Evolutionary conservation across 495 filamentous ascomycete species (phyloP).

Genomic region (Daldinia grandis): DNA sequence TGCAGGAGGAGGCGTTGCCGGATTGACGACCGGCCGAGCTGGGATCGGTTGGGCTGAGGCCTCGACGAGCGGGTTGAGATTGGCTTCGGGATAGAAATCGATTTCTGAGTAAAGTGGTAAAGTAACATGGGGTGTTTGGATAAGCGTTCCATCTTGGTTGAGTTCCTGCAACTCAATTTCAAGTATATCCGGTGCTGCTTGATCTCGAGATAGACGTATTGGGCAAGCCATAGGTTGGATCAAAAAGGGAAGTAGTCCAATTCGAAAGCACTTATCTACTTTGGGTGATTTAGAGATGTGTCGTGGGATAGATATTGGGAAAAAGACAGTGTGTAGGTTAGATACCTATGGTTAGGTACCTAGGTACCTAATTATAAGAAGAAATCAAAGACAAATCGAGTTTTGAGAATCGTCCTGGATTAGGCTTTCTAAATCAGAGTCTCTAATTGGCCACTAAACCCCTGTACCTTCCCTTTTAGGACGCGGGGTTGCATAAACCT

Average conservation of each 20-base stretch:
- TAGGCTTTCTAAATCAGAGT: no score
- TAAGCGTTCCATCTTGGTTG: not conserved
- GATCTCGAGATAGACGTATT: not conserved
- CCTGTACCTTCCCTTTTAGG: constrained; percentile 29
- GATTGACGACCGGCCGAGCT: not conserved
- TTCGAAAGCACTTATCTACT: not conserved
- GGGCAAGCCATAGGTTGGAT: not conserved
- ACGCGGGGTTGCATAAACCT: not conserved
- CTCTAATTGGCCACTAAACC: constrained; percentile 18
- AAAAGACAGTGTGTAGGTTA: no score
- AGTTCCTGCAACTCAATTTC: not conserved
- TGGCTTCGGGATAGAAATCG: not conserved
- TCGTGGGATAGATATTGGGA: not conserved
- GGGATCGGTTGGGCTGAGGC: not conserved
- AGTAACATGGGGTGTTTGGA: not conserved
- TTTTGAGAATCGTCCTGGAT: no score
- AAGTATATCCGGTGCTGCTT: no score
- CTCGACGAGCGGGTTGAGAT: not conserved
- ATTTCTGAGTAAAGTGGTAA: not conserved
- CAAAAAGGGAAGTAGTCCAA: not conserved
- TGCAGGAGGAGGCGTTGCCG: not conserved
- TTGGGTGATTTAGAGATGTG: not conserved
- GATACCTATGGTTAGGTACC: no score
- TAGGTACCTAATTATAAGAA: no score
- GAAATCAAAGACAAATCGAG: no score